Evolutionary conservation across 495 filamentous ascomycete species (phyloP), one percentile per base, ranked within the genome.

Genomic region (Cercophora newfieldiana): DNA sequence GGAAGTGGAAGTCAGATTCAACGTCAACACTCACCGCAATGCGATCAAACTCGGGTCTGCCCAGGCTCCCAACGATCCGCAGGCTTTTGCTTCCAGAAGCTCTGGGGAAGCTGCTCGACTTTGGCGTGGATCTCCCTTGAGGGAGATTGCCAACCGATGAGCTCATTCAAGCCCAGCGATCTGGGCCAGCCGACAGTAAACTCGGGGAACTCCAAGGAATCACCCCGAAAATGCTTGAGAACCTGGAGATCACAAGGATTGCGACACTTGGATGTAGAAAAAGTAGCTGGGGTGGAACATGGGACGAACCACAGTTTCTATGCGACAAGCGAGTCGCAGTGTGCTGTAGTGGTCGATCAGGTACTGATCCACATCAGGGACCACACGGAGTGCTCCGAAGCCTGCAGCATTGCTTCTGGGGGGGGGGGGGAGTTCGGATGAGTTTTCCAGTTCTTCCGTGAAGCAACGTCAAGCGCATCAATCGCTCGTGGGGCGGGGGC

Each of bases 241-340:
- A 54, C 44, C 57, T 19, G 61, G 49, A 24, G 61, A 63, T 65
- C 68, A 54, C 61, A 67, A 54, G 61, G 64, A 51, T 59, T 37
- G 61, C 50, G 49, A 63, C 28, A 49, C 60, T 49, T 53, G 59
- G 49, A 33, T 37, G 60, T 63, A 63, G 61, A 63, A 64, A 63
- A 30, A 61, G 14, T 58, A 24, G 60, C 37, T 14, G 55, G 58
- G 30, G 48, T 25, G 22, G 53, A 26, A 28, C 21, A 79, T 78
- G 78, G 75, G 77, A 80, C 65, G 77, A 80, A 81, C 73, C 49
- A 67, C 72, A 78, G 76, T 70, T 63, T 68, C 69, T 47, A 74
- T 57, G 54, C 54, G 26, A 28, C 54, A 28, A 57, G 25, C 25
- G 25, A 57, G 54, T 22, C 16, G 54, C 54, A 47, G 33, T 31